These are phyloP conservation scores for Dioscorea alata DNA, from an alignment of 106 monocot genomes.

Conservation along the genomic window DNA sequence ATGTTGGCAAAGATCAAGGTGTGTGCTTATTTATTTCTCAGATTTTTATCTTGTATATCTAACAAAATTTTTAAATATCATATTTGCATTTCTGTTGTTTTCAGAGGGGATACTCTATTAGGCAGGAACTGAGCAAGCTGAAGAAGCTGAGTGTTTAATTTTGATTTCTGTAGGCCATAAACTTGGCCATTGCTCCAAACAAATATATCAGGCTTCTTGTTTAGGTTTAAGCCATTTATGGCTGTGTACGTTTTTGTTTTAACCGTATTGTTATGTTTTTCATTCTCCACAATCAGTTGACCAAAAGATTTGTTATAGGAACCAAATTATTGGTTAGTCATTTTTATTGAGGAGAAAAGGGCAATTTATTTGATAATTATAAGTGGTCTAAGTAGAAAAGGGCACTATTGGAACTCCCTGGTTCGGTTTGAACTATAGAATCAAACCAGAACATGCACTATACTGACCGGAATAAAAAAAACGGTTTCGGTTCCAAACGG, in stretches of 20 bases:
- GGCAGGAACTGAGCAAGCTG: slow-evolving; percentile 57
- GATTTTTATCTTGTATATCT: neutral
- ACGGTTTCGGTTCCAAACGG: too few relatives aligned
- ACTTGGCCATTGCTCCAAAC: neutral
- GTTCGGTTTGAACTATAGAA: too few relatives aligned
- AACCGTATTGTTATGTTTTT: neutral
- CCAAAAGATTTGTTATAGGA: too few relatives aligned
- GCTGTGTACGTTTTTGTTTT: neutral
- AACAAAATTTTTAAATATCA: too few relatives aligned
- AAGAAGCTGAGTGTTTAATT: slow-evolving; percentile 32
- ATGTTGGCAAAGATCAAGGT: slow-evolving; percentile 91
- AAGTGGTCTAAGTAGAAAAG: too few relatives aligned
- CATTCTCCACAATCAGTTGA: too few relatives aligned
- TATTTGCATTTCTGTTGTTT: neutral
- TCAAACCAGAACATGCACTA: too few relatives aligned
- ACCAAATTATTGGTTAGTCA: too few relatives aligned
- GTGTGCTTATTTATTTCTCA: neutral
- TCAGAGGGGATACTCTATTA: slow-evolving; percentile 48
- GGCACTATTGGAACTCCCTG: too few relatives aligned
- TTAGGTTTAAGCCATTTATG: neutral
- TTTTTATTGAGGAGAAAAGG: too few relatives aligned
- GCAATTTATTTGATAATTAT: too few relatives aligned
- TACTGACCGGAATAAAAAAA: too few relatives aligned
- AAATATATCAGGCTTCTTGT: neutral
- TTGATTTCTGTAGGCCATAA: neutral